Evolutionary conservation across 2,329 filamentous ascomycete genomes (phyloP), one percentile per base, ranked within the genome.

Genomic region (Fusarium sarcochroum): DNA sequence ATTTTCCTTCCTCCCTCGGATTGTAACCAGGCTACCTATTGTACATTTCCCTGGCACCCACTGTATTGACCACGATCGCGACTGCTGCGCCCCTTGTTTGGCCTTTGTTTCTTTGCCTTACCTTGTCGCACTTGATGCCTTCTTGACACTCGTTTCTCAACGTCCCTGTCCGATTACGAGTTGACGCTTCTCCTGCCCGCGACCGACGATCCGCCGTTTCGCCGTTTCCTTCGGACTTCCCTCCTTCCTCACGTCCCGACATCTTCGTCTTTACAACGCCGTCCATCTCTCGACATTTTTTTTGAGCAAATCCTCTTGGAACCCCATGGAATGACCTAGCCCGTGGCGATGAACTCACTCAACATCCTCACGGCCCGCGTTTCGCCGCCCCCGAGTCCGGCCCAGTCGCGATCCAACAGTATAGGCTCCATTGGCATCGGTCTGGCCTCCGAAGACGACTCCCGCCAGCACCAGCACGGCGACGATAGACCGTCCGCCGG

Each of bases 301-400:
- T 56, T 27, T 64, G 17, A 37, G 45, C 51, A 23, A 46, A 48
- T 46, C 44, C 35, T 56, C 61, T 20, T 63, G 5, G 1, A 69
- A 68, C 72, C 76, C 82, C 81, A 88, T 90, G 88, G 88, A 86
- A 85, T 81, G 79, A 80, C 79, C 75, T 79, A 79, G 74, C 73
- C 77, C 74, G 80, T 81, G 85, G 92, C 87, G 83, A 98, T 98
- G 95, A 98, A 98, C 90, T 97, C 94, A 76, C 86, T 97, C 85
- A 97, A 96, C 84, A 93, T 97, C 80, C 89, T 98, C 80, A 96
- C 93, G 76, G 90, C 93, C 79, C 91, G 92, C 83, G 92, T 94
- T 79, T 89, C 89, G 73, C 87, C 88, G 71, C 80, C 87, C 55
- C 81, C 87, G 61, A 88, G 84, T 72, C 84, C 87, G 34, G 77